Evolutionary conservation across 768 basidiomycete genomes (phyloP), one percentile per base, ranked within the genome.

Genomic region (Vishniacozyma victoriae): DNA sequence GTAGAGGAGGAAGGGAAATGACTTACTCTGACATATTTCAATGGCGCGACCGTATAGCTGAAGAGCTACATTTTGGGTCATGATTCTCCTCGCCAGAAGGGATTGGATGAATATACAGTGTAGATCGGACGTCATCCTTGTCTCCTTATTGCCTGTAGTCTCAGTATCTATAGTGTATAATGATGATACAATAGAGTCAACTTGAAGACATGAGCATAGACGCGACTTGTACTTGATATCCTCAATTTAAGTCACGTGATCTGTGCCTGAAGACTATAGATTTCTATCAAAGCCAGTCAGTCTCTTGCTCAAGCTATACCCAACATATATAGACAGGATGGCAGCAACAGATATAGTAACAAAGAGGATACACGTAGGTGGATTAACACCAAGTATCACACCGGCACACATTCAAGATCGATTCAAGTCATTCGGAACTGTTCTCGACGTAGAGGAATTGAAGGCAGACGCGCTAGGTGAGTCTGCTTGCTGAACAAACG

Each of bases 11-110:
- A 20, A 18, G 41, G 14, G 23, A 37, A 23, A 35, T 23, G n/a
- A 7, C 3, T 18, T 9, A 9, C n/a, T 14, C 9, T 13, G 18
- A 20, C 18, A 7, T 11, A 13, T 22, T 11, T 13, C 14, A 56
- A 63, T 43, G 18, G 62, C 59, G 31, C 69, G 20, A 22, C 59
- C 61, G 52, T 71, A 69, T 20, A 71, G 37, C 54, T 67, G 62
- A 26, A 67, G 29, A 6, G 57, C 62, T 15, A 60, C 41, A 7
- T 57, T 46, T 40, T 69, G 59, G 33, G 43, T 25, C 35, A 65
- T 46, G 4, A 49, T 47, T 24, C 69, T 47, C 24, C 69, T 44
- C 0, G 67, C 59, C 6, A 71, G 54, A 12, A 71, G 40, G 22
- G 56, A 52, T 46, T 71, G 69, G 18, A 69, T 47, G 35, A 54